Evolutionary conservation across 2,329 filamentous ascomycete genomes (phyloP).

Genomic region (Pestalotiopsis sp.): DNA sequence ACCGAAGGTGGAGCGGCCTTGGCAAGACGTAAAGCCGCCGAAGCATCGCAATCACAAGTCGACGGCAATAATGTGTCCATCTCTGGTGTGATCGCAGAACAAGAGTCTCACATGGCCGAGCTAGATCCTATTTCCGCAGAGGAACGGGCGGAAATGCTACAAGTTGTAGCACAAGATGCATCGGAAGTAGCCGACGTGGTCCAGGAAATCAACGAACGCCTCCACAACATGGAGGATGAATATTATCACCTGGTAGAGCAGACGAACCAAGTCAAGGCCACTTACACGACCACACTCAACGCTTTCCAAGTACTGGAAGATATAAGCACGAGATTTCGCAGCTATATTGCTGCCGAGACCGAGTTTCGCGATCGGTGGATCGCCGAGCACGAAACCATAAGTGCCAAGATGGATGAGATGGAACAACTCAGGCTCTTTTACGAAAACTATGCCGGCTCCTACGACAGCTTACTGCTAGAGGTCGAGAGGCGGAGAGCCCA

Average conservation of each 20-base stretch:
- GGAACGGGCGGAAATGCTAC: constrained; percentile 81
- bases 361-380: constrained; percentile 71
- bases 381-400: constrained; percentile 71
- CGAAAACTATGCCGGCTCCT: constrained; percentile 81
- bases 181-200: constrained; percentile 68
- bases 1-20: constrained; percentile 79
- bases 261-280: constrained; percentile 55
- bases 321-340: constrained; percentile 65
- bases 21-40: constrained; percentile 68
- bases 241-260: constrained; percentile 66
- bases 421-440: constrained; percentile 80
- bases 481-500: constrained; percentile 73
- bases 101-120: constrained; percentile 50
- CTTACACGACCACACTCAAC: constrained; percentile 59
- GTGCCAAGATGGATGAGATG: constrained; percentile 72
- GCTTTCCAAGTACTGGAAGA: constrained; percentile 69
- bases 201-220: constrained; percentile 71
- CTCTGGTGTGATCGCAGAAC: constrained; percentile 65
- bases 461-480: constrained; percentile 83
- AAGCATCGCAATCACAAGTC: constrained; percentile 53
- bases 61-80: constrained; percentile 57
- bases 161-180: constrained; percentile 74
- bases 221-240: constrained; percentile 75
- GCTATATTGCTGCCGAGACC: constrained; percentile 64
- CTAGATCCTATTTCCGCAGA: constrained; percentile 73